Base-by-base conservation (phyloP, 352 stramenopile genomes). In the Hyaloperonospora brassicae region DNA sequence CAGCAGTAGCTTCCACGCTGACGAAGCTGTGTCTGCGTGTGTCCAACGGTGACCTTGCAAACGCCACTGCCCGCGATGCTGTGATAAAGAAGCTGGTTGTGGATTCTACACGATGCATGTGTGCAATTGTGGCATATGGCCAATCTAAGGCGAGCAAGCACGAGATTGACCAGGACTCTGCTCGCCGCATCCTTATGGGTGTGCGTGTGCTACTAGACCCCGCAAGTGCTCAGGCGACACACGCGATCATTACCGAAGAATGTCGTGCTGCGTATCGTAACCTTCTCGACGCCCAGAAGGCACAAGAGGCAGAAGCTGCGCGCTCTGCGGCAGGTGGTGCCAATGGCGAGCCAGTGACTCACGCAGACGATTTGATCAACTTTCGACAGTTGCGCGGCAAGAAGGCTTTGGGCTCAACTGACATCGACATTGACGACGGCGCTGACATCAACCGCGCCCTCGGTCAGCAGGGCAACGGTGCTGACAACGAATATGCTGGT, bases 361-460 rank as follows among this genome's bases (percentile, higher is more conserved):
- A 89, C 34, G 75, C 83, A n/a, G 95, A 99, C 64, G 94, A 98
- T 64, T 76, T 98, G 47, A 99, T 99, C 70, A 95, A 96, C 69
- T 98, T 98, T 72, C 88, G 96, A 21, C 96, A 99, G 61, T 68
- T 99, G 17, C 86, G 92, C 22, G 88, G 81, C 41, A 89, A 96
- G 59, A 94, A 96, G 54, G 89, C 94, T 11, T 75, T 96, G 34
- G 93, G 86, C 11, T 95, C 64, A 41, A 95, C 82, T 8, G 96
- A 98, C 68, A 91, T 99, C 64, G 97, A 99, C 73, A 93, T 99
- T 61, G 95, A 98, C 64, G 97, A 99, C 70, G 96, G 96, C 44
- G 87, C 89, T 24, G 96, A 98, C 64, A 95, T 99, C 62, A 89
- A 83, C 43, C 81, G 94, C 47, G 96, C 96, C 2, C 95, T 97